These are phyloP conservation scores for Cutaneotrichosporon arboriforme DNA, from an alignment of 1,284 basidiomycete species.

Conservation along the genomic window DNA sequence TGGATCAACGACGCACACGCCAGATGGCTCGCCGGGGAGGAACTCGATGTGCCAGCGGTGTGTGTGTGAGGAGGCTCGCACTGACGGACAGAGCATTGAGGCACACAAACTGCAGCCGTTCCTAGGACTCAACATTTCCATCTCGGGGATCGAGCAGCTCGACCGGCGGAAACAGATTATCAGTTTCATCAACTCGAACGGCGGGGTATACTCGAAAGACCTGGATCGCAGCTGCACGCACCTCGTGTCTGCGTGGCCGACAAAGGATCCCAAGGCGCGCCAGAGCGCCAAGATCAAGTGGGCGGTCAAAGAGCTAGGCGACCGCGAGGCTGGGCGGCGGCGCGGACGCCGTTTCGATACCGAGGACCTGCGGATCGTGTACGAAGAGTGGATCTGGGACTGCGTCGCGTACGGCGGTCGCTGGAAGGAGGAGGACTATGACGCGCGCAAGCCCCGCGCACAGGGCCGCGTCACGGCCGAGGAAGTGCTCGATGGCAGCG, in stretches of 20 bases:
- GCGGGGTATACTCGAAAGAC: slow-evolving; percentile 43
- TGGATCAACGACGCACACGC: slow-evolving; percentile 37
- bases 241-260: slow-evolving; percentile 36
- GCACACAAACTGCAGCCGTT: slow-evolving; percentile 34
- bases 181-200: slow-evolving; percentile 28
- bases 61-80: neutral
- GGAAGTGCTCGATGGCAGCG: slow-evolving; percentile 29
- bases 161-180: slow-evolving; percentile 39
- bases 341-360: slow-evolving; percentile 26
- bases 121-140: slow-evolving; percentile 33
- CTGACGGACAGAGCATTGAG: slow-evolving; percentile 20
- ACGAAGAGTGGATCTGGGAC: slow-evolving; percentile 50
- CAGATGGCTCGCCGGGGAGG: slow-evolving; percentile 28
- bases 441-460: slow-evolving; percentile 35
- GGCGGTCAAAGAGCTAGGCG: slow-evolving; percentile 32
- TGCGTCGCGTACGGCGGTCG: slow-evolving; percentile 41
- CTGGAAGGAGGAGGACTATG: slow-evolving; percentile 42
- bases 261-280: slow-evolving; percentile 27
- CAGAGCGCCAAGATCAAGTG: slow-evolving; percentile 44
- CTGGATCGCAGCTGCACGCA: slow-evolving; percentile 44
- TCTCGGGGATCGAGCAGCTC: slow-evolving; percentile 41
- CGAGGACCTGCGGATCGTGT: slow-evolving; percentile 38
- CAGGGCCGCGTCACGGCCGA: slow-evolving; percentile 25
- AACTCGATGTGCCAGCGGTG: slow-evolving; percentile 26
- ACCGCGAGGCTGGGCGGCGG: slow-evolving; percentile 26